These are phyloP conservation scores for Corinectria fuckeliana DNA, from an alignment of 2,329 filamentous ascomycete genomes.

Conservation along the genomic window DNA sequence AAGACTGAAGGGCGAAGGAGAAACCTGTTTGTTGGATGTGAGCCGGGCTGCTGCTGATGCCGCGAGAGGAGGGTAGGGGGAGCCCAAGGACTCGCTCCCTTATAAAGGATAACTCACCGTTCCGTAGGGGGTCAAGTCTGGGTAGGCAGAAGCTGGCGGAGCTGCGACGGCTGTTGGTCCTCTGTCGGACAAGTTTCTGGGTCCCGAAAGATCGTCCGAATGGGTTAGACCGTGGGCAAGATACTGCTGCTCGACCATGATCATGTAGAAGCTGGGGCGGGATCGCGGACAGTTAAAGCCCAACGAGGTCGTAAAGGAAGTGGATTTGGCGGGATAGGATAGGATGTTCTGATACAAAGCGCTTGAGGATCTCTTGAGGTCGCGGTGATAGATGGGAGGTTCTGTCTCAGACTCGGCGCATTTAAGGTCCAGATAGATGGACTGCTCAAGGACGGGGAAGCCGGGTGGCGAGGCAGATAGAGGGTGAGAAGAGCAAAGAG, in stretches of 20 bases:
- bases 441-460: constrained; percentile 22
- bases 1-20: constrained; percentile 43
- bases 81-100: neutral
- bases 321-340: constrained; percentile 24
- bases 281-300: constrained; percentile 33
- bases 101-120: constrained; percentile 38
- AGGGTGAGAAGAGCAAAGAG: constrained; percentile 18
- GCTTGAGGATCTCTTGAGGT: constrained; percentile 25
- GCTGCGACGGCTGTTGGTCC: constrained; percentile 30
- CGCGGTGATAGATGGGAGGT: constrained; percentile 26
- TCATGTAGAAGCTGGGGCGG: constrained; percentile 36
- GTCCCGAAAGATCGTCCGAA: constrained; percentile 40
- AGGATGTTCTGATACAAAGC: constrained; percentile 23
- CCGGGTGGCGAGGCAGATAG: constrained; percentile 35
- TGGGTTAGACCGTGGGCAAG: constrained; percentile 43
- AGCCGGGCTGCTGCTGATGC: constrained; percentile 5
- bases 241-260: constrained; percentile 46
- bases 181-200: constrained; percentile 36
- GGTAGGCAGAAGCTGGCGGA: constrained; percentile 35
- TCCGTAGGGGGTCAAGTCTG: constrained; percentile 41
- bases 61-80: neutral
- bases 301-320: constrained; percentile 29
- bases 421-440: constrained; percentile 35
- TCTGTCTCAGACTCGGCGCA: constrained; percentile 34
- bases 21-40: constrained; percentile 27